phyloP scores from a whole-genome alignment of 2,329 filamentous ascomycete genomes.

The Chaetomiaceae sp. region DNA sequence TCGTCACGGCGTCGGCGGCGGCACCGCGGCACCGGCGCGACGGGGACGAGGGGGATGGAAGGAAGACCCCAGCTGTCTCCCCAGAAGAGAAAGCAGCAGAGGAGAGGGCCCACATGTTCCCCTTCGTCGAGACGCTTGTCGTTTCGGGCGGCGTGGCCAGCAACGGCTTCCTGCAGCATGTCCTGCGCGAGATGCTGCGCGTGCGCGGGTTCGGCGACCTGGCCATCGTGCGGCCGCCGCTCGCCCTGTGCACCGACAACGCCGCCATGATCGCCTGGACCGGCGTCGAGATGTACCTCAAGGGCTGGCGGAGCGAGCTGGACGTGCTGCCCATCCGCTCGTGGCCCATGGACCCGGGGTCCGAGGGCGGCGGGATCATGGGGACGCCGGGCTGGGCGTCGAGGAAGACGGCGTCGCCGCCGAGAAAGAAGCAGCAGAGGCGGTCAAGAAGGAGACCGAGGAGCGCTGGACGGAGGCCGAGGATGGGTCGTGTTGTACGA shows the following conservation, averaged over 20 bases:
- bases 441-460: too few relatives aligned
- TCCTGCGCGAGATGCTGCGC: slow-evolving; percentile 54
- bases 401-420: slow-evolving; percentile 37
- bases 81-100: too few relatives aligned
- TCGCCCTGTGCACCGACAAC: slow-evolving; percentile 81
- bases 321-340: slow-evolving; percentile 55
- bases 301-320: slow-evolving; percentile 62
- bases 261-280: slow-evolving; percentile 97
- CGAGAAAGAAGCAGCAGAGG: background rate
- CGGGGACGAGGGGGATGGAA: too few relatives aligned
- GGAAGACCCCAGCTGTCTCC: too few relatives aligned
- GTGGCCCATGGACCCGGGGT: slow-evolving; percentile 65
- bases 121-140: slow-evolving; percentile 65
- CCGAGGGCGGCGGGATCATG: slow-evolving; percentile 29
- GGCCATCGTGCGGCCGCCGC: slow-evolving; percentile 66
- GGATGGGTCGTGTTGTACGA: too few relatives aligned
- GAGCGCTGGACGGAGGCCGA: too few relatives aligned
- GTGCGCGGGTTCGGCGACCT: slow-evolving; percentile 59
- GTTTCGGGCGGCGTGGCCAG: slow-evolving; percentile 87
- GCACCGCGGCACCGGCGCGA: too few relatives aligned
- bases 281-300: slow-evolving; percentile 83
- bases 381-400: background rate
- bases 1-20: too few relatives aligned
- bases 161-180: slow-evolving; percentile 68
- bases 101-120: too few relatives aligned